Conservation (phyloP, 140 eudicot genomes). For the Stevia rebaudiana region DNA sequence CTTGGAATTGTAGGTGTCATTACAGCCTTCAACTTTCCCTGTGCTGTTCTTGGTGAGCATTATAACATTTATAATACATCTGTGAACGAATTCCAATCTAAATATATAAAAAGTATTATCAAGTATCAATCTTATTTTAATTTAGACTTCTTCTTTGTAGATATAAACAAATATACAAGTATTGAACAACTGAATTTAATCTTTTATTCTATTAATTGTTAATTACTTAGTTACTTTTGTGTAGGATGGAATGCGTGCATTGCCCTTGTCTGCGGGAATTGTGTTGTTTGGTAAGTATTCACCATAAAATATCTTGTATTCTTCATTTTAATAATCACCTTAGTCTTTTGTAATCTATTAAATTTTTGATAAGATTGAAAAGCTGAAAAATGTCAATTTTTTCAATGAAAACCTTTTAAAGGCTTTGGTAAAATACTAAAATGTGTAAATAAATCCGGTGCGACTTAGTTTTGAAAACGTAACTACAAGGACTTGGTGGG, state of each 20-base stretch:
- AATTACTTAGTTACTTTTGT: slow-evolving; percentile 19
- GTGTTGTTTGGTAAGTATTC: slow-evolving; percentile 86
- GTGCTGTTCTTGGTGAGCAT: slow-evolving; percentile 96
- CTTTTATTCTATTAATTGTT: slow-evolving; percentile 13
- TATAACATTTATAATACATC: neutral
- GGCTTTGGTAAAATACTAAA: slow-evolving; percentile 3
- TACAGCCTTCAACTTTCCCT: slow-evolving; percentile 96
- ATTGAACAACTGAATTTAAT: neutral
- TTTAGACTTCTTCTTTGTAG: neutral
- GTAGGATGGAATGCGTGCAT: slow-evolving; percentile 98
- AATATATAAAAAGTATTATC: neutral
- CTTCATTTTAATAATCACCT: neutral
- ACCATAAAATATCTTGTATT: neutral
- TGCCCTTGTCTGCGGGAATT: slow-evolving; percentile 93
- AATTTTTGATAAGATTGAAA: slow-evolving; percentile 1
- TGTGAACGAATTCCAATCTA: neutral
- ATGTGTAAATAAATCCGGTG: neutral
- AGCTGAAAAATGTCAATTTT: neutral
- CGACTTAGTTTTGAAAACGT: neutral
- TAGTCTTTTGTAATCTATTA: neutral
- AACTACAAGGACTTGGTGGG: neutral
- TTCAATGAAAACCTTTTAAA: neutral
- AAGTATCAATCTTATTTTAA: neutral
- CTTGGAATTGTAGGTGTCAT: slow-evolving; percentile 95
- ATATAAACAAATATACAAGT: neutral